A percentile compares a stretch with the other conserved stretches of the same genome.
Evolutionary conservation across 768 basidiomycete species (phyloP).

Genomic region (Scleroderma citrinum): DNA sequence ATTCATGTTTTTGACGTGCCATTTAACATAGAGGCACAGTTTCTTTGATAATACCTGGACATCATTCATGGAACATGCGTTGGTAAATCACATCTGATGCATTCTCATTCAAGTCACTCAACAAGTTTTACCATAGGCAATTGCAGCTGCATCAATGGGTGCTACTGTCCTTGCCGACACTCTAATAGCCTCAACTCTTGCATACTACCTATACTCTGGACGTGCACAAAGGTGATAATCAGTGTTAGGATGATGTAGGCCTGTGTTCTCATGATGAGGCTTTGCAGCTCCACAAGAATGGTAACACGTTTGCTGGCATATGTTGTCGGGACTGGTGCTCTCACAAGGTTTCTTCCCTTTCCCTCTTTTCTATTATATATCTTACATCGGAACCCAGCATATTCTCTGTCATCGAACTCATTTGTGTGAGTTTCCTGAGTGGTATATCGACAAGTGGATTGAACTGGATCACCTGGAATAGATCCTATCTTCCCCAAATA

Average conservation of each 20-base stretch:
- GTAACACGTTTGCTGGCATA: constrained; percentile 7
- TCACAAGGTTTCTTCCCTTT: constrained; percentile 4
- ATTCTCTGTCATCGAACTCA: neutral
- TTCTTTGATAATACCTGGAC: neutral
- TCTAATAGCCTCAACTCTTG: neutral
- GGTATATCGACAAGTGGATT: neutral
- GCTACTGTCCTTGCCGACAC: neutral
- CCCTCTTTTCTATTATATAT: neutral
- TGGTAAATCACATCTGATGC: neutral
- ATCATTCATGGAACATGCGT: neutral
- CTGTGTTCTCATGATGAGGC: neutral
- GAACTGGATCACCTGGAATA: neutral
- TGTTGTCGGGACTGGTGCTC: constrained; percentile 6
- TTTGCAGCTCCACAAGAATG: constrained; percentile 1
- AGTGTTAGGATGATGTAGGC: too few species aligned
- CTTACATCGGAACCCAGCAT: neutral
- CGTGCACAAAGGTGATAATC: neutral
- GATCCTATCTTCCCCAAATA: neutral
- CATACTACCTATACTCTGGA: neutral
- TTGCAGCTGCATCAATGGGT: neutral
- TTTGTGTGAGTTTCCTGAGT: neutral
- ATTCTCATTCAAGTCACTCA: neutral
- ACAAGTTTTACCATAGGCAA: neutral
- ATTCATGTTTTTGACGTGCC: too few species aligned
- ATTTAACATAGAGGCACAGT: neutral